A percentile compares a stretch with the other conserved stretches of the same genome.
Conservation (phyloP, 1,139 yeast species). For the Candida frijolesensis region DNA sequence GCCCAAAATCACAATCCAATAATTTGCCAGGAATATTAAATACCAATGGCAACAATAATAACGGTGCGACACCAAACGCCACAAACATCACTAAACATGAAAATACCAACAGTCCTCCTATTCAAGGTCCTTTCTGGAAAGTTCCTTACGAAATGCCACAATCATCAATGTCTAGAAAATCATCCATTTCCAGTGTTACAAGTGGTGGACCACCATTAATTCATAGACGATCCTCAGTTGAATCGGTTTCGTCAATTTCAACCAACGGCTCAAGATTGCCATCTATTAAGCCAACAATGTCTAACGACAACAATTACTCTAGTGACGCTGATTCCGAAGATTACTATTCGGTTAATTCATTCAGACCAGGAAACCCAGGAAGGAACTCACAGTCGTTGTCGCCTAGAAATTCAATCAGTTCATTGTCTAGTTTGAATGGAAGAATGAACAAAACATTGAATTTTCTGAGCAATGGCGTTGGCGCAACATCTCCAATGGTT, state of each 20-base stretch:
- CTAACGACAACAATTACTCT: conserved; percentile 20
- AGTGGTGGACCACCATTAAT: conserved; percentile 10
- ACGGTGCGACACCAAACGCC: not conserved
- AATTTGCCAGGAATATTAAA: conserved; percentile 17
- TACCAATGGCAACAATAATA: conserved; percentile 6
- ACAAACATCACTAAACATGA: conserved; percentile 1
- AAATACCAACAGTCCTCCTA: conserved; percentile 33
- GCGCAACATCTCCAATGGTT: conserved; percentile 14
- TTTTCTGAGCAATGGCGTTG: conserved; percentile 14
- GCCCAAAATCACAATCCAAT: conserved; percentile 20
- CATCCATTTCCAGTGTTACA: conserved; percentile 29
- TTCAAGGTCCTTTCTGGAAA: conserved; percentile 53
- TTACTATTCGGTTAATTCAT: conserved; percentile 32
- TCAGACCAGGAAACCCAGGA: conserved; percentile 32
- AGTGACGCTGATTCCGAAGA: conserved; percentile 46
- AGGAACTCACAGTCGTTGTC: conserved; percentile 34
- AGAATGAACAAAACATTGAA: conserved; percentile 34
- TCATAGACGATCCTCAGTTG: conserved; percentile 17
- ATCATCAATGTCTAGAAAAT: conserved; percentile 26
- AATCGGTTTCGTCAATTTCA: conserved; percentile 25
- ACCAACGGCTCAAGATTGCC: conserved; percentile 37
- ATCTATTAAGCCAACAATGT: conserved; percentile 29
- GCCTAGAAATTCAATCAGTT: conserved; percentile 49
- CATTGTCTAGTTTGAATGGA: conserved; percentile 50
- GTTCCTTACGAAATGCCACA: conserved; percentile 54